Evolutionary conservation across 163 green algal genomes (phyloP), one percentile per base, ranked within the genome.

Genomic region (Chlorella variabilis): DNA sequence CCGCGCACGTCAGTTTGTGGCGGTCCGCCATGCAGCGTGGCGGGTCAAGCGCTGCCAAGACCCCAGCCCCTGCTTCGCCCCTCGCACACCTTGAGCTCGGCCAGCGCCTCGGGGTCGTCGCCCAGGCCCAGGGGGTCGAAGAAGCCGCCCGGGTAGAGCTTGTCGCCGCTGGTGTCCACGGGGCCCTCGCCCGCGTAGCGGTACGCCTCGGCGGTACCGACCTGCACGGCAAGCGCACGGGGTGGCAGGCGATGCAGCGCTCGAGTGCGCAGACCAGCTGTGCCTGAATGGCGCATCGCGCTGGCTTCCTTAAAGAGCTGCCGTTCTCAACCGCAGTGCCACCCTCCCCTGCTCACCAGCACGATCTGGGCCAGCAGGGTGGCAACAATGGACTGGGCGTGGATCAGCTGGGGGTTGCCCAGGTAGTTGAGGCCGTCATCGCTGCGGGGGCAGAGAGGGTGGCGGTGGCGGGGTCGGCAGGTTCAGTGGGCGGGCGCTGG

Each of bases 301-400:
- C 77, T 91, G 87, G 85, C 92, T 92, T 61, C 93, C 93, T 90
- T 97, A 94, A 74, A 96, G 90, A 61, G 83, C 92, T 89, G 83
- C 95, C 91, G 87, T 94, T 96, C 54, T n/a, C n/a, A n/a, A n/a
- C 94, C 91, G 63, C 95, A 91, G 95, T 96, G 98, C 62, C 88
- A 90, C 95, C 98, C 96, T 86, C 93, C 90, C 71, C 91, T 82
- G 84, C 95, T 94, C 94, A 98, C 96, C 42, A 98, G 86, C 49
- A 98, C 83, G 29, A 96, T 91, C 69, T 96, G 93, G 56, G 84
- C 78, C 62, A 86, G 85, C 70, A 95, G 87, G 62, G 90, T 93
- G 71, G 90, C 87, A 33, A 94, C 82, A 85, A 96, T 96, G 88
- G 86, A 93, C 89, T 97, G 94, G 27, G 94, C 94, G 81, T 97